Conservation (phyloP, 2,329 filamentous ascomycete genomes). For the Trichoderma brevicompactum region DNA sequence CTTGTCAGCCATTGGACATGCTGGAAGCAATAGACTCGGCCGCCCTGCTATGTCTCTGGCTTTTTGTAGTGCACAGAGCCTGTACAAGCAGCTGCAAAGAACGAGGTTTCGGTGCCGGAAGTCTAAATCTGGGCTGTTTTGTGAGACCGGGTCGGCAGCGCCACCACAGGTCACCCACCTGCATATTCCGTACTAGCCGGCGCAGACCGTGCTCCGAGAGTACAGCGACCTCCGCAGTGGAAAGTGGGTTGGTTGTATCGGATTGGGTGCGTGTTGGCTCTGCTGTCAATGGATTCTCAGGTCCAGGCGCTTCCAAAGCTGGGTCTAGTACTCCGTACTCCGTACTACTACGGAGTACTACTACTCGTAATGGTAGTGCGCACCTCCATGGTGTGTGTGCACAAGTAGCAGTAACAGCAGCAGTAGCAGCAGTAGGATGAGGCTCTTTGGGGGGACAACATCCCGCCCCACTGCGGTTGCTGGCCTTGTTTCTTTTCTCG, state of each 20-base stretch:
- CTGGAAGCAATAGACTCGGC: too few relatives aligned
- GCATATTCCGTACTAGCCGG: slow-evolving; percentile 28
- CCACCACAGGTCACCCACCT: slow-evolving; percentile 23
- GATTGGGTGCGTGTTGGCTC: background rate
- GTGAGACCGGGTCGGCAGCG: slow-evolving; percentile 21
- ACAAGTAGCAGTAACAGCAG: too few relatives aligned
- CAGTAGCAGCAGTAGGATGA: background rate
- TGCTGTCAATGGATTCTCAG: too few relatives aligned
- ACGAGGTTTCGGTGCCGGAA: slow-evolving; percentile 10
- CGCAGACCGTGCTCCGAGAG: slow-evolving; percentile 24
- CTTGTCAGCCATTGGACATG: too few relatives aligned
- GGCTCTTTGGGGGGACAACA: background rate
- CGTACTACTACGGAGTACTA: too few relatives aligned
- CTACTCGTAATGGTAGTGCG: too few relatives aligned
- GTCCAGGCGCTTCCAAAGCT: too few relatives aligned
- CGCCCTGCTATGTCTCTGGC: too few relatives aligned
- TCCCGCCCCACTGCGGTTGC: slow-evolving; percentile 15
- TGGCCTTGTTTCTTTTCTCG: background rate
- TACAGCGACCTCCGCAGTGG: slow-evolving; percentile 13
- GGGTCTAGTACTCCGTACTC: too few relatives aligned
- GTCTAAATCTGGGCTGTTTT: slow-evolving; percentile 9
- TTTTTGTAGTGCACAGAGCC: too few relatives aligned
- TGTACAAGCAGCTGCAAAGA: too few relatives aligned
- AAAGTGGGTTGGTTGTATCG: background rate
- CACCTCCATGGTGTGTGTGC: too few relatives aligned